phyloP scores from a whole-genome alignment of 2,329 filamentous ascomycete species.

The Fusarium beomiforme region DNA sequence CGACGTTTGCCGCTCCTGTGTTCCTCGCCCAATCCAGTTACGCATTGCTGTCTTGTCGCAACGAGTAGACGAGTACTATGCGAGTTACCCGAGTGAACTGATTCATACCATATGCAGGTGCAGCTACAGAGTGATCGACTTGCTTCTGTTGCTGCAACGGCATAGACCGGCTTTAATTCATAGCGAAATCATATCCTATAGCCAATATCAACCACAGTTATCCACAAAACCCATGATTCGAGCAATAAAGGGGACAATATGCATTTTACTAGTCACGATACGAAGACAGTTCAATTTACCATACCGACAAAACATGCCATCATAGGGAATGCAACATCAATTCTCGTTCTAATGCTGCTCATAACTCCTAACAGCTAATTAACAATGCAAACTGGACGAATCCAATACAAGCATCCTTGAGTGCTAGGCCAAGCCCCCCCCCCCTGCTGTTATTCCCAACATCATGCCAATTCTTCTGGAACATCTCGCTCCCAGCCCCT shows the following conservation, averaged over 20 bases:
- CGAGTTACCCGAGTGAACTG: not conserved
- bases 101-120: slow-evolving; percentile 11
- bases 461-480: slow-evolving; percentile 17
- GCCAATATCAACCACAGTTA: not conserved
- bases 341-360: slow-evolving; percentile 2
- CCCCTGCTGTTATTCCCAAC: slow-evolving; percentile 5
- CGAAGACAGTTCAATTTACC: not conserved
- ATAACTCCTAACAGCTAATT: not conserved
- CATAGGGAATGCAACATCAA: not conserved
- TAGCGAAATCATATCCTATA: not conserved
- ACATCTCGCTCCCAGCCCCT: slow-evolving; percentile 15
- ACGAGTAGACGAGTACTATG: not conserved
- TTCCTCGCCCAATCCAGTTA: not conserved
- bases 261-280: not conserved
- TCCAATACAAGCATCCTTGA: not conserved
- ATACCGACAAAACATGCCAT: not conserved
- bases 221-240: not conserved
- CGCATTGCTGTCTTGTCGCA: not conserved
- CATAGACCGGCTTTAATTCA: slow-evolving; percentile 28
- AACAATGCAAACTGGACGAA: not conserved
- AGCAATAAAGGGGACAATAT: not conserved
- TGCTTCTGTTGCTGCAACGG: slow-evolving; percentile 1
- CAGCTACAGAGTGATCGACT: not conserved
- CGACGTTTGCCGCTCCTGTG: slow-evolving; percentile 33
- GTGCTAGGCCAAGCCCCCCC: no score